A percentile compares a stretch with the other conserved stretches of the same genome.
phyloP scores from a whole-genome alignment of 192 early-diverging fungal species.

The Coemansia sp. region DNA sequence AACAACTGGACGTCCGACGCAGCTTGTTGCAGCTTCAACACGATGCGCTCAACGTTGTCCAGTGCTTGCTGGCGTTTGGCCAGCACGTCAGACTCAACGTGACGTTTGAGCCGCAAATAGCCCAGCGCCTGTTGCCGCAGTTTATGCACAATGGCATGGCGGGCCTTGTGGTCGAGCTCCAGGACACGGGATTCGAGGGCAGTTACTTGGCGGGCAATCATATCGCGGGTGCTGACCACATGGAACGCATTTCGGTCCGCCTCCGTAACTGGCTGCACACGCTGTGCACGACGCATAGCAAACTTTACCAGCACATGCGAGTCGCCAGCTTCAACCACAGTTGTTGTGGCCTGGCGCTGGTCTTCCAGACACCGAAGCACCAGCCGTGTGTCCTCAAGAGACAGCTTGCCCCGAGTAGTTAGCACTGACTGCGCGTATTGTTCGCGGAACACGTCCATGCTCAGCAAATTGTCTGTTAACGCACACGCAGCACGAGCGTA shows the following conservation, averaged over 20 bases:
- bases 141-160: slow-evolving; percentile 10
- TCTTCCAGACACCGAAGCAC: slow-evolving; percentile 23
- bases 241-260: slow-evolving; percentile 33
- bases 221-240: slow-evolving; percentile 16
- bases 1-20: slow-evolving; percentile 39
- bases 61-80: slow-evolving; percentile 21
- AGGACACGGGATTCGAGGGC: slow-evolving; percentile 21
- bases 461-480: slow-evolving; percentile 34
- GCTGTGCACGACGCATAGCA: slow-evolving; percentile 8
- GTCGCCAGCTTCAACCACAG: background rate
- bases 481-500: slow-evolving; percentile 13
- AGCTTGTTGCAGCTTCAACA: slow-evolving; percentile 35
- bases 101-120: slow-evolving; percentile 18
- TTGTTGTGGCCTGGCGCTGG: background rate
- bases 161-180: slow-evolving; percentile 17
- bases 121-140: slow-evolving; percentile 19
- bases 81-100: slow-evolving; percentile 24
- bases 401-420: slow-evolving; percentile 6
- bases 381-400: slow-evolving; percentile 10
- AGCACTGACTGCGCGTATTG: background rate
- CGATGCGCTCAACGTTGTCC: slow-evolving; percentile 24
- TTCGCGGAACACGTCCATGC: slow-evolving; percentile 24
- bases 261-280: slow-evolving; percentile 14
- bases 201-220: slow-evolving; percentile 18
- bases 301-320: slow-evolving; percentile 28